These are phyloP conservation scores for Oxalis stricta DNA, from an alignment of 441 rosid genomes.

Conservation along the genomic window DNA sequence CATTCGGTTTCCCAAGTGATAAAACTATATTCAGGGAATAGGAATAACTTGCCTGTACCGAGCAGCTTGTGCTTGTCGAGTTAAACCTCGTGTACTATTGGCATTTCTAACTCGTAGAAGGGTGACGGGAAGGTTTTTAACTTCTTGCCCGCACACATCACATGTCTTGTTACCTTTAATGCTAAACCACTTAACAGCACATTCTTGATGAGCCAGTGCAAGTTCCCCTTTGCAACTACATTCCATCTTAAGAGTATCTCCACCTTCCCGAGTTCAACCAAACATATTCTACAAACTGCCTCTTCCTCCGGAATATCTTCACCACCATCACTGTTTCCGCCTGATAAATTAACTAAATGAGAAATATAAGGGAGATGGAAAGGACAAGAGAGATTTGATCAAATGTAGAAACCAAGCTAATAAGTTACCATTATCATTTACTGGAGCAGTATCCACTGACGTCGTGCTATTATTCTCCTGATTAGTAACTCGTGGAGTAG, in stretches of 20 bases:
- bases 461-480: conserved; percentile 16
- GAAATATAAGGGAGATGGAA: conserved; percentile 13
- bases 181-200: conserved; percentile 77
- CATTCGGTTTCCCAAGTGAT: too few relatives aligned
- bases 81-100: conserved; percentile 15
- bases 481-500: conserved; percentile 30
- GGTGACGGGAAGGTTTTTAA: conserved; percentile 57
- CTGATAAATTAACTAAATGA: conserved; percentile 56
- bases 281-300: conserved; percentile 72
- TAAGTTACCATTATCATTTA: conserved; percentile 29
- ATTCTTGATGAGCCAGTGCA: conserved; percentile 60
- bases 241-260: conserved; percentile 62
- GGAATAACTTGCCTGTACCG: conserved; percentile 51
- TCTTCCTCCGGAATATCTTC: conserved; percentile 64
- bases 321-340: conserved; percentile 30
- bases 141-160: conserved; percentile 73
- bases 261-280: conserved; percentile 59
- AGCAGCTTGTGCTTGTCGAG: conserved; percentile 15
- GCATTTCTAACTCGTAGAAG: conserved; percentile 50
- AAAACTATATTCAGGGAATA: too few relatives aligned
- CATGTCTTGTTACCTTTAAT: conserved; percentile 74
- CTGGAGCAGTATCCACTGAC: conserved; percentile 18
- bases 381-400: neutral
- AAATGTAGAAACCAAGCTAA: neutral
- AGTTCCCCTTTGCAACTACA: conserved; percentile 82